Conservation (phyloP, 2,329 filamentous ascomycete species). For the Neonectria magnoliae region DNA sequence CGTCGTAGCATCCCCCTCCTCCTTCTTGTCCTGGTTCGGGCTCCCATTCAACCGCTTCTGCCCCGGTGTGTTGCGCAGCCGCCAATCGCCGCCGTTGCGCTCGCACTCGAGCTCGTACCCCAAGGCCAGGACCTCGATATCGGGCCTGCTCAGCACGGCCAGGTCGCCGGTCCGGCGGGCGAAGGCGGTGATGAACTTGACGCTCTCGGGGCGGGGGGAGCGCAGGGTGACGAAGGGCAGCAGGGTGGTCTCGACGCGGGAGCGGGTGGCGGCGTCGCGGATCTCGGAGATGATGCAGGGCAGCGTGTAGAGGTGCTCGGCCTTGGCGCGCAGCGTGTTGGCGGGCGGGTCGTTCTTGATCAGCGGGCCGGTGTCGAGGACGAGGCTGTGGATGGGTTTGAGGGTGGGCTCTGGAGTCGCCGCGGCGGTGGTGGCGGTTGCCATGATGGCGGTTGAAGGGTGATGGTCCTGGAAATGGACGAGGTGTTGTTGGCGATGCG, state of each 20-base stretch:
- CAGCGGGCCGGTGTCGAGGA: constrained; percentile 91
- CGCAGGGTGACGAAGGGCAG: constrained; percentile 85
- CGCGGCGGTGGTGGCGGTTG: neutral
- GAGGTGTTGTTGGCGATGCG: too few species aligned
- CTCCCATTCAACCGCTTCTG: constrained; percentile 82
- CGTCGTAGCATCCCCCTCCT: constrained; percentile 19
- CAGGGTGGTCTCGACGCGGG: constrained; percentile 84
- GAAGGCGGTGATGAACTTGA: constrained; percentile 85
- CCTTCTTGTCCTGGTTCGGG: constrained; percentile 49
- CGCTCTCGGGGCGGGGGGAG: constrained; percentile 77
- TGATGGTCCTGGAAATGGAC: neutral
- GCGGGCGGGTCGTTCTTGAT: constrained; percentile 92
- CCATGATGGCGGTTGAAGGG: neutral
- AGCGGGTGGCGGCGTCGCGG: constrained; percentile 81
- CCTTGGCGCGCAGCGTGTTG: constrained; percentile 81
- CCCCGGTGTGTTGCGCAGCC: constrained; percentile 79
- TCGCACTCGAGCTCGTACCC: constrained; percentile 96
- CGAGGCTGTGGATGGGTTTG: constrained; percentile 83
- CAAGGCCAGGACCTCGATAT: constrained; percentile 89
- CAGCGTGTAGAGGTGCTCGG: constrained; percentile 82
- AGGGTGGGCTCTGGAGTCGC: constrained; percentile 6
- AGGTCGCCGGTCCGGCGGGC: constrained; percentile 90
- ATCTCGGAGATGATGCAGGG: constrained; percentile 90
- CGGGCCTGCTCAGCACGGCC: constrained; percentile 85
- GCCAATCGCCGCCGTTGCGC: constrained; percentile 88